Evolutionary conservation across 768 basidiomycete species (phyloP), one percentile per base, ranked within the genome.

Genomic region (Dictyophora rubrovolvata): DNA sequence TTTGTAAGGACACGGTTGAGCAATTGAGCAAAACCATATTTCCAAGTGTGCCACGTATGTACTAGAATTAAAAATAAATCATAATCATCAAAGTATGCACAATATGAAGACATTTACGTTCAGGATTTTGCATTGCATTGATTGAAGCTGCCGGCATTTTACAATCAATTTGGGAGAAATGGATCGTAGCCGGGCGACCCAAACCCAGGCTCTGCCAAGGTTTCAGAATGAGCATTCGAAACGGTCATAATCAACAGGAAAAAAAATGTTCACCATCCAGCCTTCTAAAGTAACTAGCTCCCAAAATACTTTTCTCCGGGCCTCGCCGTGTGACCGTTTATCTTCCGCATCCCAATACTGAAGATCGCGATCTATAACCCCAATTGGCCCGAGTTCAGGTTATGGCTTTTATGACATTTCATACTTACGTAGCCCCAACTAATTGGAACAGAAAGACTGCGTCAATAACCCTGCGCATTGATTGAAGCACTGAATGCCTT

Each of bases 1-100:
- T 51, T 59, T 20, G 49, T 47, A 20, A 59, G 52, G 49, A 59
- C 50, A 23, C 48, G 20, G 20, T 34, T 59, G 48, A 59, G 33
- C 50, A 35, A 23, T 37, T 18, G n/a, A 18, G 57, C 57, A 10
- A 52, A 48, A 18, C 22, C 57, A 52, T 59, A 48, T 36, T 59
- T 59, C 57, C 57, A 59, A 22, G 57, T 59, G 21, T 59, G 57
- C 57, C 57, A 59, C 16, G 22, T 42, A 16, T 59, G 57, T 12
- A 59, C 57, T 59, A 47, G 8, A 21, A 20, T 20, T 12, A 51
- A n/a, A 16, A 35, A 33, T 21, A 47, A 18, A 11, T 18, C 34
- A 16, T 14, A 17, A 50, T 51, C n/a, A 52, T 12, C 21, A 37
- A 52, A 34, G n/a, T 28, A 53, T 57, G 21, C 20, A 17, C 28